Conservation (phyloP, 1,139 yeast genomes). For the Pneumocystis carinii region DNA sequence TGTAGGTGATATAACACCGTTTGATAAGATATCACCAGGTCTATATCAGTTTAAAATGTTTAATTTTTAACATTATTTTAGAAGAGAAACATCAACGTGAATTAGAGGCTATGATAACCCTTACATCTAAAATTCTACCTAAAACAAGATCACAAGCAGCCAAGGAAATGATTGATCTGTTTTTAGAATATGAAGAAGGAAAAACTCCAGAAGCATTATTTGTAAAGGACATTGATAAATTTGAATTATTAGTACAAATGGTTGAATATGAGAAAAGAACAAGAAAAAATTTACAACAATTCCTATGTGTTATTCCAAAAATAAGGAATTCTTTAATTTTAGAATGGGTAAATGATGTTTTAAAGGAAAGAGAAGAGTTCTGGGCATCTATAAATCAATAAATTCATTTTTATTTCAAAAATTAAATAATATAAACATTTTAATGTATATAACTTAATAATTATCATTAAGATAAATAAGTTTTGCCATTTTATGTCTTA, state of each 20-base stretch:
- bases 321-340: conserved; percentile 63
- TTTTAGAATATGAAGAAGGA: conserved; percentile 85
- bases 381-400: conserved; percentile 20
- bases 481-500: conserved; percentile 76
- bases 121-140: conserved; percentile 39
- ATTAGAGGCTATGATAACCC: conserved; percentile 51
- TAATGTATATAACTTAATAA: conserved; percentile 20
- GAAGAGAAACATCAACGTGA: conserved; percentile 72
- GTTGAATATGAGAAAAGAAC: conserved; percentile 55
- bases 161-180: conserved; percentile 49
- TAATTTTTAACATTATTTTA: neutral
- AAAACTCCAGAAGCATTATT: conserved; percentile 70
- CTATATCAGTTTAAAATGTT: conserved; percentile 3
- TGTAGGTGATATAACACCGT: conserved; percentile 92
- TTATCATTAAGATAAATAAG: conserved; percentile 84
- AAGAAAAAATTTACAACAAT: conserved; percentile 25
- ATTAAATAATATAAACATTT: neutral
- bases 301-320: conserved; percentile 45
- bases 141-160: conserved; percentile 55
- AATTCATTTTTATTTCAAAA: neutral
- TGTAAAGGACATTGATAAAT: conserved; percentile 89
- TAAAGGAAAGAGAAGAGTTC: conserved; percentile 40
- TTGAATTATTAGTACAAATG: conserved; percentile 79
- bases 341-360: conserved; percentile 52
- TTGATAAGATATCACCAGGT: conserved; percentile 48